A percentile compares a stretch with the other conserved stretches of the same genome.
phyloP scores from a whole-genome alignment of 192 early-diverging fungal genomes.

The Coemansia sp. region DNA sequence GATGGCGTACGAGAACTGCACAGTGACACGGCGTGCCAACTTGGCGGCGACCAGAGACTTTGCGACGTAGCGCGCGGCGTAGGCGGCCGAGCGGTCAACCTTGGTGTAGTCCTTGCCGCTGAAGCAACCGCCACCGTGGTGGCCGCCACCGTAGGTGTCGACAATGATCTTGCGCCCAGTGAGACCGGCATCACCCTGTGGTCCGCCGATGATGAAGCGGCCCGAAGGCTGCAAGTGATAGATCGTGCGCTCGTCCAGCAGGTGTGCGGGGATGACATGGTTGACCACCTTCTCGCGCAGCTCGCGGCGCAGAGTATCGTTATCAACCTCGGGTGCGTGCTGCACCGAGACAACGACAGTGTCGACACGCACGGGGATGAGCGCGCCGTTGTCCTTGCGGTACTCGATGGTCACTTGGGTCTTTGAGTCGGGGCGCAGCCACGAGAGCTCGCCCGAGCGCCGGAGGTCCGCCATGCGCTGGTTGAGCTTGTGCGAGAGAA shows the following conservation, averaged over 20 bases:
- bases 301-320: slow-evolving; percentile 81
- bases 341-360: slow-evolving; percentile 98
- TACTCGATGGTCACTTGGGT: slow-evolving; percentile 99
- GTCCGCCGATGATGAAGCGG: slow-evolving; percentile 98
- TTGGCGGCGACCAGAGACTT: slow-evolving; percentile 95
- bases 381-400: slow-evolving; percentile 92
- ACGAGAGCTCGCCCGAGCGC: slow-evolving; percentile 83
- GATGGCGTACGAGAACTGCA: slow-evolving; percentile 98
- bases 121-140: slow-evolving; percentile 99
- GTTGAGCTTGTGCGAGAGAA: slow-evolving; percentile 98
- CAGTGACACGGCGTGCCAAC: slow-evolving; percentile 88
- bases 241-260: slow-evolving; percentile 83
- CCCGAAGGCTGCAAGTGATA: slow-evolving; percentile 99
- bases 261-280: slow-evolving; percentile 88
- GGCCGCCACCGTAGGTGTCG: slow-evolving; percentile 87
- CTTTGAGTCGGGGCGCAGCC: slow-evolving; percentile 99
- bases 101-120: slow-evolving; percentile 99
- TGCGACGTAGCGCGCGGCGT: slow-evolving; percentile 97
- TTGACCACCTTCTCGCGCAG: slow-evolving; percentile 93
- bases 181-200: slow-evolving; percentile 99
- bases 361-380: slow-evolving; percentile 94
- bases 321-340: slow-evolving; percentile 88
- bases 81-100: slow-evolving; percentile 98
- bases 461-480: slow-evolving; percentile 93
- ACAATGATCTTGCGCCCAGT: slow-evolving; percentile 97